Evolutionary conservation across 2,329 filamentous ascomycete species (phyloP).

Genomic region (Dactylella cylindrospora): DNA sequence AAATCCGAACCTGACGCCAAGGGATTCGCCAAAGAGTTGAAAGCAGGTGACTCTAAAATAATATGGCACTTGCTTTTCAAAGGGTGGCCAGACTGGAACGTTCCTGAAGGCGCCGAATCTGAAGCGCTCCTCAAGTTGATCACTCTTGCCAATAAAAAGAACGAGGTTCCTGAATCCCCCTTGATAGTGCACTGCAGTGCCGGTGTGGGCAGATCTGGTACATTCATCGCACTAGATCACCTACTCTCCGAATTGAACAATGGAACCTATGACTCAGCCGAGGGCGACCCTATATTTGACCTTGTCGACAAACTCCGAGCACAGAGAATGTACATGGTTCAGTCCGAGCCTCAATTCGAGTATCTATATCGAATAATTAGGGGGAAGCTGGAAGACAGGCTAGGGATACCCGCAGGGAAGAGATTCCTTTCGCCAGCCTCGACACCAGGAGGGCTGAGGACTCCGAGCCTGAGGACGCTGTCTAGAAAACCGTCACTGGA

Average conservation of each 20-base stretch:
- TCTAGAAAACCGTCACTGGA: slow-evolving; percentile 37
- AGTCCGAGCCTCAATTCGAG: slow-evolving; percentile 77
- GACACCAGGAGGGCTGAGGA: slow-evolving; percentile 23
- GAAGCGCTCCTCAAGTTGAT: slow-evolving; percentile 59
- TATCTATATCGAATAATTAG: slow-evolving; percentile 86
- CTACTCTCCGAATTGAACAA: slow-evolving; percentile 77
- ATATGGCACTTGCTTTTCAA: slow-evolving; percentile 51
- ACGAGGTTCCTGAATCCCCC: slow-evolving; percentile 39
- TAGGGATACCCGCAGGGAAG: slow-evolving; percentile 51
- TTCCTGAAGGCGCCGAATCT: slow-evolving; percentile 56
- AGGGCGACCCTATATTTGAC: slow-evolving; percentile 70
- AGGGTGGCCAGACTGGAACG: slow-evolving; percentile 50
- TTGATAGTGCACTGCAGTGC: slow-evolving; percentile 66
- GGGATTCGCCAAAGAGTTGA: slow-evolving; percentile 26
- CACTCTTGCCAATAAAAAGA: slow-evolving; percentile 55
- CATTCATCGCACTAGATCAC: slow-evolving; percentile 94
- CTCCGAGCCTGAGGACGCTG: slow-evolving; percentile 23
- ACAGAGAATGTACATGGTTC: slow-evolving; percentile 94
- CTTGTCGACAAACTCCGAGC: slow-evolving; percentile 78
- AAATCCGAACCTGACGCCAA: slow-evolving; percentile 43
- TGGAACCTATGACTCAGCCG: slow-evolving; percentile 62
- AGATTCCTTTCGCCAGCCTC: slow-evolving; percentile 34
- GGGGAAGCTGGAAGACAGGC: slow-evolving; percentile 59
- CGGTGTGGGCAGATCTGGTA: slow-evolving; percentile 89
- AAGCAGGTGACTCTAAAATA: slow-evolving; percentile 45